These are phyloP conservation scores for Blastomyces silverae DNA, from an alignment of 2,329 filamentous ascomycete genomes.

Conservation along the genomic window DNA sequence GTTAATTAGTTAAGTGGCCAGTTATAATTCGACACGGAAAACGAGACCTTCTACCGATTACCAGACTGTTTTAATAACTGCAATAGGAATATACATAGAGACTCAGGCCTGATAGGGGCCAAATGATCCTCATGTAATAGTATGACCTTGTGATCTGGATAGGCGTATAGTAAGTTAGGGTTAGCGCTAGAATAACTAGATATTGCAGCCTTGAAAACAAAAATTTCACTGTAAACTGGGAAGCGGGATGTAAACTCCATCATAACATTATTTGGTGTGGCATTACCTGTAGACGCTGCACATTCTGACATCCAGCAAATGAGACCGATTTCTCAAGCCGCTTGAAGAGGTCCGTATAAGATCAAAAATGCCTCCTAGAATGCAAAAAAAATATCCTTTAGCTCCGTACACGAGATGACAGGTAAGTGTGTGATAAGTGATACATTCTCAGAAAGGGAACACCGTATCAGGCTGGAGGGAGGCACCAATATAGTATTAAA, in stretches of 20 bases:
- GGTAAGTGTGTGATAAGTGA: neutral
- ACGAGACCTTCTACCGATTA: neutral
- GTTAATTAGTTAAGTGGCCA: neutral
- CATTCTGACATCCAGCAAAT: neutral
- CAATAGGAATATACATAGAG: neutral
- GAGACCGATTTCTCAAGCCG: neutral
- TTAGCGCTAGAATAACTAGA: neutral
- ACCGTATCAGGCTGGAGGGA: neutral
- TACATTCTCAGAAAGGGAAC: neutral
- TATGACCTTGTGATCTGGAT: neutral
- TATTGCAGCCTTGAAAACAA: neutral
- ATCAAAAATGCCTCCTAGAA: neutral
- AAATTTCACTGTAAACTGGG: neutral
- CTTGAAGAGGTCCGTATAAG: neutral
- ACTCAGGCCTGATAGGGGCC: neutral
- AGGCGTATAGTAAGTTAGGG: no score
- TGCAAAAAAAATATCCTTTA: neutral
- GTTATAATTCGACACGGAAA: neutral
- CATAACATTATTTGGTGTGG: neutral
- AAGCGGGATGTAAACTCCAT: neutral
- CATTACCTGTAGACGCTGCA: neutral
- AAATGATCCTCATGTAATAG: neutral
- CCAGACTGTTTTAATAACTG: neutral
- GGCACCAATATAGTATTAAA: neutral
- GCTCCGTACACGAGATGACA: neutral